Conservation (phyloP, 1,139 yeast species). For the Taphrina wiesneri region DNA sequence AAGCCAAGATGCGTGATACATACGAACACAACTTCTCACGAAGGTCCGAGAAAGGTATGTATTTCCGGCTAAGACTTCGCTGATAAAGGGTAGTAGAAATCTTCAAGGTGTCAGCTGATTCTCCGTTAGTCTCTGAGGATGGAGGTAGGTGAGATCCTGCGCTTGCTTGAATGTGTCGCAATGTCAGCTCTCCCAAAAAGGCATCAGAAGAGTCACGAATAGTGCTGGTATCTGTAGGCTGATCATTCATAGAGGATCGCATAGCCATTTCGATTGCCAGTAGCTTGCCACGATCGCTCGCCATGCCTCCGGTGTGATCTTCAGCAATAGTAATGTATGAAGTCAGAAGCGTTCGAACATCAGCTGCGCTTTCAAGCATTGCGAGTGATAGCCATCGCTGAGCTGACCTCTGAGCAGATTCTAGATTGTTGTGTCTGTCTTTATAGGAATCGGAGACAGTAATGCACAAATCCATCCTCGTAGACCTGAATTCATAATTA, state of each 20-base stretch:
- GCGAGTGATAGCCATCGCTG: slow-evolving; percentile 13
- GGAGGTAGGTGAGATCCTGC: neutral
- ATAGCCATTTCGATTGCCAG: slow-evolving; percentile 22
- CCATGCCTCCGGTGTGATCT: slow-evolving; percentile 1
- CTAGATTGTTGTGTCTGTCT: slow-evolving; percentile 17
- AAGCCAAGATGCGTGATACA: slow-evolving; percentile 39
- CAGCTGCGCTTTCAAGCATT: slow-evolving; percentile 27
- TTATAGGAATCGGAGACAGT: slow-evolving; percentile 16
- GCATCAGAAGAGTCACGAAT: slow-evolving; percentile 21
- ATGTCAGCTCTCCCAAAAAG: slow-evolving; percentile 20
- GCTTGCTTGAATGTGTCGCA: slow-evolving; percentile 16
- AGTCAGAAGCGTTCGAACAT: slow-evolving; percentile 15
- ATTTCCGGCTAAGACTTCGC: slow-evolving; percentile 31
- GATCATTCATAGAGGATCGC: slow-evolving; percentile 10
- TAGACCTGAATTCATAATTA: slow-evolving; percentile 64
- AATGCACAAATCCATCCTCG: slow-evolving; percentile 40
- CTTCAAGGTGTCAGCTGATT: neutral
- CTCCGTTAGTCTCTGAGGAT: neutral
- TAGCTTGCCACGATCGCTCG: slow-evolving; percentile 15
- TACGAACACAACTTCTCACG: slow-evolving; percentile 39
- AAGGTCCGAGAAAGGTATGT: slow-evolving; percentile 37
- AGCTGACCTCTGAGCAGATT: slow-evolving; percentile 8
- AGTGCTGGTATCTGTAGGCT: neutral
- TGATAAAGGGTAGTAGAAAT: slow-evolving; percentile 1
- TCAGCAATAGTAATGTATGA: slow-evolving; percentile 11